These are phyloP conservation scores for Pseudogymnoascus sp. DNA, from an alignment of 2,329 filamentous ascomycete genomes.

Conservation along the genomic window DNA sequence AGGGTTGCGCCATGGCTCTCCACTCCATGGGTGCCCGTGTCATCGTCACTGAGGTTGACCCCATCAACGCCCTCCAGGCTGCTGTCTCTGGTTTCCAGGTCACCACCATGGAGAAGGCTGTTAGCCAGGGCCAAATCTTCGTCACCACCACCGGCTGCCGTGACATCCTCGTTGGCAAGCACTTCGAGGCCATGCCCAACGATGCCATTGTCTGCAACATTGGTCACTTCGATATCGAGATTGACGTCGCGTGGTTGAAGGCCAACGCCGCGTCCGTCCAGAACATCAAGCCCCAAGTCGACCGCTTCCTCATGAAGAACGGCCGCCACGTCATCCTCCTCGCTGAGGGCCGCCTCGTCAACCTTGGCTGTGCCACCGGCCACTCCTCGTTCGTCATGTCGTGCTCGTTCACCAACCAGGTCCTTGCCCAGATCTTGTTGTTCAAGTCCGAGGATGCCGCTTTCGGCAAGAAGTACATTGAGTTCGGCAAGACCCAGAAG, in stretches of 20 bases:
- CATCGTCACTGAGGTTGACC: constrained; percentile 92
- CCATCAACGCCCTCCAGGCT: constrained; percentile 98
- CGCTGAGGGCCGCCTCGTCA: constrained; percentile 96
- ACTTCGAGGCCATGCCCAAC: constrained; percentile 95
- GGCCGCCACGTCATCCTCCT: constrained; percentile 97
- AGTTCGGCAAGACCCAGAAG: constrained; percentile 89
- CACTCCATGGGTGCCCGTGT: constrained; percentile 96
- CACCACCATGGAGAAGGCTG: constrained; percentile 95
- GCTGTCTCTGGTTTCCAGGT: constrained; percentile 97
- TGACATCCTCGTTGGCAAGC: constrained; percentile 84
- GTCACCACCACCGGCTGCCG: constrained; percentile 98
- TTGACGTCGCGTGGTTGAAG: constrained; percentile 99
- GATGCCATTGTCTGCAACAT: constrained; percentile 99
- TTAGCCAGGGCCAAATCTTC: constrained; percentile 85
- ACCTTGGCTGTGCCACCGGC: constrained; percentile 96
- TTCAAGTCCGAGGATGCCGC: constrained; percentile 85
- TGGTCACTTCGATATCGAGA: constrained; percentile 99
- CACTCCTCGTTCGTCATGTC: constrained; percentile 99
- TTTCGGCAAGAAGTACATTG: constrained; percentile 89
- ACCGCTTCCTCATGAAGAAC: constrained; percentile 90
- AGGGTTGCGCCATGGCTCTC: constrained; percentile 94
- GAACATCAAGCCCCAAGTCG: constrained; percentile 99
- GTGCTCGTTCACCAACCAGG: constrained; percentile 99
- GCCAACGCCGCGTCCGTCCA: constrained; percentile 84
- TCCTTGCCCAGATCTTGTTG: constrained; percentile 97